Conservation (phyloP, 352 stramenopile genomes). For the Blastocystis sp. region DNA sequence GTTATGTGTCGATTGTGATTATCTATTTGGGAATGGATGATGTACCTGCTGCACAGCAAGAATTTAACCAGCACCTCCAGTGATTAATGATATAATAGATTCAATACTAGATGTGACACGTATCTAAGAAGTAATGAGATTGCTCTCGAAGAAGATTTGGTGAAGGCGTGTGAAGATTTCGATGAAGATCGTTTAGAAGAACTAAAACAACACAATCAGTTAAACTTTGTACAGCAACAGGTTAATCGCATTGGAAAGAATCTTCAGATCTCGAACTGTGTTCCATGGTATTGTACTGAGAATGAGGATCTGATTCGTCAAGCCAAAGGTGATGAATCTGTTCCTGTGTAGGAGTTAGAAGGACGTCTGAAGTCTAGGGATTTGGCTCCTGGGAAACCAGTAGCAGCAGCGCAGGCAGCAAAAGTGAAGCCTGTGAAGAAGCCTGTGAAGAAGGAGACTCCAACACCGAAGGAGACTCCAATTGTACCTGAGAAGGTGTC, state of each 20-base stretch:
- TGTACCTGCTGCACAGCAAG: constrained; percentile 32
- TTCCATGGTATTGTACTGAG: constrained; percentile 34
- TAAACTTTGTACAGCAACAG: constrained; percentile 61
- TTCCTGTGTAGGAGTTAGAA: not conserved
- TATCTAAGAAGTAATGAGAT: constrained; percentile 47
- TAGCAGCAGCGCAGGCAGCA: not conserved
- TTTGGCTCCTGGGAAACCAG: constrained; percentile 16
- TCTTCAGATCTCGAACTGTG: not conserved
- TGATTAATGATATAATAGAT: not conserved
- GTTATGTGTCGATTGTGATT: constrained; percentile 60
- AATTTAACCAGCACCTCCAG: constrained; percentile 62
- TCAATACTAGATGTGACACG: constrained; percentile 1
- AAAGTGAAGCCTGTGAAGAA: not conserved
- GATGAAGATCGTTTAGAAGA: constrained; percentile 47
- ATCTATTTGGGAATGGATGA: constrained; percentile 44
- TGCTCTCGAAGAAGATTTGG: constrained; percentile 58
- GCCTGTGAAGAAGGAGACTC: no score
- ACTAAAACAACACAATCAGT: constrained; percentile 32
- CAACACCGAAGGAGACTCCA: not conserved
- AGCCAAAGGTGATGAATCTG: constrained; percentile 21
- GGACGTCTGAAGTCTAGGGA: not conserved
- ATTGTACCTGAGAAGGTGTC: not conserved
- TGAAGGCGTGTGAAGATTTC: constrained; percentile 60
- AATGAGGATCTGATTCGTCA: constrained; percentile 18
- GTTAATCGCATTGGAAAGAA: constrained; percentile 62